phyloP scores from a whole-genome alignment of 352 stramenopile genomes.

The Globisporangium parvum region DNA sequence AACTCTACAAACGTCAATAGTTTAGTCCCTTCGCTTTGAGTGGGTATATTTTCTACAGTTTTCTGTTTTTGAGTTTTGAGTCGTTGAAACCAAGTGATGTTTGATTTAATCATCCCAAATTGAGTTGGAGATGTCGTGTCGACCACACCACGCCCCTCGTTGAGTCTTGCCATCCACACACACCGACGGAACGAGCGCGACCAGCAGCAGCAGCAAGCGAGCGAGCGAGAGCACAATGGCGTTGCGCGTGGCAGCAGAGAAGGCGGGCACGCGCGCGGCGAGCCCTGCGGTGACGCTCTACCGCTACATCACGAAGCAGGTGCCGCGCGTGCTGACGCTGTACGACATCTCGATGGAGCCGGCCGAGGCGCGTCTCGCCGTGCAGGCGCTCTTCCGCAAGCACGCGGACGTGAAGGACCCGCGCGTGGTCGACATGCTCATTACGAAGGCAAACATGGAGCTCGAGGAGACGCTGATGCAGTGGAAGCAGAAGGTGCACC shows the following conservation, averaged over 20 bases:
- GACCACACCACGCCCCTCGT: too few relatives aligned
- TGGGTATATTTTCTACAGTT: too few relatives aligned
- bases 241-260: conserved; percentile 70
- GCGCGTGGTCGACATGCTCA: conserved; percentile 93
- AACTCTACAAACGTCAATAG: too few relatives aligned
- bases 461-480: conserved; percentile 96
- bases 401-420: conserved; percentile 93
- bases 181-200: conserved; percentile 7
- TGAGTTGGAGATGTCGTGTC: too few relatives aligned
- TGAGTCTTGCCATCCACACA: too few relatives aligned
- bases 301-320: conserved; percentile 86
- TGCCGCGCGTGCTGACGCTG: conserved; percentile 95
- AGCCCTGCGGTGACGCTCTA: conserved; percentile 83
- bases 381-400: conserved; percentile 94
- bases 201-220: too few relatives aligned
- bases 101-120: too few relatives aligned
- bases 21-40: too few relatives aligned
- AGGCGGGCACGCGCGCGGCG: conserved; percentile 40
- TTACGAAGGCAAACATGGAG: conserved; percentile 98
- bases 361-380: conserved; percentile 74
- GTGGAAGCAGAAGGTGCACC: conserved; percentile 97
- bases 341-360: conserved; percentile 97
- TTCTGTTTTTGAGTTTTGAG: too few relatives aligned
- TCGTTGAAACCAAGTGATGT: too few relatives aligned
- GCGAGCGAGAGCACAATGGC: conserved; percentile 47